Base-by-base conservation (phyloP, 768 basidiomycete species). In the Hortiboletus campestris region DNA sequence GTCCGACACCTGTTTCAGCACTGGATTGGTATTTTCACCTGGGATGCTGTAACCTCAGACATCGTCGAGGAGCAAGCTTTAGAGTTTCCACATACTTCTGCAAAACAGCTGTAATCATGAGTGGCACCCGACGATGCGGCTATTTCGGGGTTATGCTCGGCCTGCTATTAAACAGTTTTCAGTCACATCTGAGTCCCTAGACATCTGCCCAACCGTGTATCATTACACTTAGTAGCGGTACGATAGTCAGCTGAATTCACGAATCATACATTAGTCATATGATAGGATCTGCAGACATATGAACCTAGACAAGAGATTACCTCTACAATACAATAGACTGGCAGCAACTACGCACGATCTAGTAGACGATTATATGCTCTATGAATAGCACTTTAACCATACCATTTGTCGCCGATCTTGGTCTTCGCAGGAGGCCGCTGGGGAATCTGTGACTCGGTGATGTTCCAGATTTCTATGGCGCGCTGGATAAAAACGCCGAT, bases 401-500 rank as follows among this genome's bases (percentile, higher is more conserved):
- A 87, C 89, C 88, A 91, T 68, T 87, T 84, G 46, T 79, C 78
- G 10, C 84, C 86, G 3, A 84, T 72, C 57, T 75, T 80, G 25
- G 75, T 83, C 57, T 74, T 71, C 2, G 84, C 81, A 35, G 82
- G 77, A 4, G 82, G 78, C 35, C 94, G 81, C 61, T 85, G 83
- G 0, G 94, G 93, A 55, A 98, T 91, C 57, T 76, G 77, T 2
- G 91, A 77, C 57, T 86, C 78, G 0, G 71, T 85, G 63, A 98
- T 95, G 32, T 89, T 73, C 74, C 94, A 97, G 0, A 89, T 81
- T 58, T 93, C 82, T 63, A 91, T 97, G 9, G 96, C 94, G 12
- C 87, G 83, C 94, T 96, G 64, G 34, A 42, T 28, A 31, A 48
- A 14, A 13, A 29, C 25, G 31, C 12, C 46, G 7, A 20, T 41